A percentile compares a stretch with the other conserved stretches of the same genome.
phyloP scores from a whole-genome alignment of 805 yeast species.

The Henningerozyma blattae region DNA sequence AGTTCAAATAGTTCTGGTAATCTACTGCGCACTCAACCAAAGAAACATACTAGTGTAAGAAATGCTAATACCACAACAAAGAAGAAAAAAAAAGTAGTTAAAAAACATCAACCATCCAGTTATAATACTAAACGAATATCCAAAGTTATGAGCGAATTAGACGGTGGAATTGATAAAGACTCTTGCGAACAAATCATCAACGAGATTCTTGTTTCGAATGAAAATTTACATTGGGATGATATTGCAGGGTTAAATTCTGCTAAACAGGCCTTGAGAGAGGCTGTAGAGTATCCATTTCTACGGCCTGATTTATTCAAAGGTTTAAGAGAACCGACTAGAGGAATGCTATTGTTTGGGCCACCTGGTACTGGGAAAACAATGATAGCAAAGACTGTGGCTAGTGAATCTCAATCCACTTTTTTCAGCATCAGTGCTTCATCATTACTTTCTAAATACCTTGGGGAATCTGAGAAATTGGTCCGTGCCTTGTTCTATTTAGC shows the following conservation, averaged over 20 bases:
- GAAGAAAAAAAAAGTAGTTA: no score
- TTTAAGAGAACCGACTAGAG: constrained; percentile 88
- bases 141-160: constrained; percentile 15
- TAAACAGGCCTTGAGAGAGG: constrained; percentile 78
- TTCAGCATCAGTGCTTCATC: constrained; percentile 89
- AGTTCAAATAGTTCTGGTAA: no score
- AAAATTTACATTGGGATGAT: constrained; percentile 92
- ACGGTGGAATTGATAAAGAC: constrained; percentile 65
- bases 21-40: no score
- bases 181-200: constrained; percentile 80
- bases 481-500: constrained; percentile 82
- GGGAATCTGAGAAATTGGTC: constrained; percentile 90
- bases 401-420: constrained; percentile 89
- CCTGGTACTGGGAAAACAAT: constrained; percentile 98
- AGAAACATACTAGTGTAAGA: no score
- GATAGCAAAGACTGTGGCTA: constrained; percentile 96
- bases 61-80: no score
- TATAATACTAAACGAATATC: no score
- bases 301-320: constrained; percentile 91
- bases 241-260: constrained; percentile 88
- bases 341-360: constrained; percentile 93
- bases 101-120: no score
- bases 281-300: constrained; percentile 91
- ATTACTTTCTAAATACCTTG: constrained; percentile 63
- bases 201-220: constrained; percentile 85